These are phyloP conservation scores for Pontederia crassipes DNA, from an alignment of 176 grass and related monocot species.

Conservation along the genomic window DNA sequence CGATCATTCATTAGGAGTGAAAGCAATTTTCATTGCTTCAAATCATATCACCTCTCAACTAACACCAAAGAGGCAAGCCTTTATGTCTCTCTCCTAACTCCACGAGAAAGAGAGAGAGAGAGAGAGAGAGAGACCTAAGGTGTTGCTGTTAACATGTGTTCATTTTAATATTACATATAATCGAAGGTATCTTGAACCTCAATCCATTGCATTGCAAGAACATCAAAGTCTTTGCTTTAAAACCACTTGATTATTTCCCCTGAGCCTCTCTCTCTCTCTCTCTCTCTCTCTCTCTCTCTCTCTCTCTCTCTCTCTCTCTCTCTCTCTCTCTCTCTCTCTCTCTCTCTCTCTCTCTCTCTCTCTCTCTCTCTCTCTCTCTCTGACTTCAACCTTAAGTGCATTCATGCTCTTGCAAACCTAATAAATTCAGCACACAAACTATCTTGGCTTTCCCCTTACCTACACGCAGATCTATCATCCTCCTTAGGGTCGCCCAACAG, in stretches of 20 bases:
- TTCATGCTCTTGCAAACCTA: background rate
- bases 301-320: conserved; percentile 9
- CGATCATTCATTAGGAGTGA: no score
- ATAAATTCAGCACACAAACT: conserved; percentile 31
- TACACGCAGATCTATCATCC: conserved; percentile 31
- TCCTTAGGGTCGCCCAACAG: background rate
- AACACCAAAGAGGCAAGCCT: background rate
- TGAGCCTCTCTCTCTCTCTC: conserved; percentile 9
- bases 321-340: conserved; percentile 15
- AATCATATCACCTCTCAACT: background rate
- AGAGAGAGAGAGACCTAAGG: background rate
- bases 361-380: background rate
- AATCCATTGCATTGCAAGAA: conserved; percentile 42
- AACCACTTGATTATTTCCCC: conserved; percentile 47
- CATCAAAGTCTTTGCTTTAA: conserved; percentile 48
- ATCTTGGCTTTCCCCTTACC: conserved; percentile 30
- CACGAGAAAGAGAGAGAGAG: no score
- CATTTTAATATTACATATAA: conserved; percentile 25
- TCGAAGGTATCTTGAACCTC: conserved; percentile 45
- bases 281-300: background rate
- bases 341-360: conserved; percentile 14
- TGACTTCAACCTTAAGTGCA: conserved; percentile 26
- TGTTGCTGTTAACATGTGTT: background rate
- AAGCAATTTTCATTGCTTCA: background rate
- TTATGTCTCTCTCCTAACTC: background rate